Conservation (phyloP, 352 stramenopile species). For the Phytophthora uliginosa region DNA sequence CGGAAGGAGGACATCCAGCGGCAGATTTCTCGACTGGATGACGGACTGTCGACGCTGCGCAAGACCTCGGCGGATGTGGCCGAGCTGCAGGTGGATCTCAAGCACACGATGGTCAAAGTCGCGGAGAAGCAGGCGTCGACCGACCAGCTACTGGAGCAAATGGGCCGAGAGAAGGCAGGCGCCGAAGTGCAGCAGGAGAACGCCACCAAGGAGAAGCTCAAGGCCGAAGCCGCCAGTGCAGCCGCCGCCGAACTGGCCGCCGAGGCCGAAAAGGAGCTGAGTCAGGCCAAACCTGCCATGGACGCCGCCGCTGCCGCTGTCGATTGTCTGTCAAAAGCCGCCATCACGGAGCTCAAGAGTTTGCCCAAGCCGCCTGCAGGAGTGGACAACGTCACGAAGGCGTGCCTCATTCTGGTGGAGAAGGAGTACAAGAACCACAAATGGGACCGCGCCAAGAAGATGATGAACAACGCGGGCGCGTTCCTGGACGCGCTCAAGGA, state of each 20-base stretch:
- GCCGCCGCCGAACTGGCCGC: slow-evolving; percentile 94
- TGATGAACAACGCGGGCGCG: slow-evolving; percentile 98
- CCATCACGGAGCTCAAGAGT: slow-evolving; percentile 98
- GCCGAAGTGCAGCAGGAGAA: slow-evolving; percentile 96
- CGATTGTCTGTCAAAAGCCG: slow-evolving; percentile 97
- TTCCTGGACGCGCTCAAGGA: slow-evolving; percentile 95
- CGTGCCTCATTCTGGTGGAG: slow-evolving; percentile 97
- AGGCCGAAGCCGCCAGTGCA: slow-evolving; percentile 93
- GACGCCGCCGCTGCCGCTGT: slow-evolving; percentile 96
- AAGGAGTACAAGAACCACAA: slow-evolving; percentile 99
- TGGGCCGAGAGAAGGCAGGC: slow-evolving; percentile 93
- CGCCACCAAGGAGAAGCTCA: slow-evolving; percentile 95
- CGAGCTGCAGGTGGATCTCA: slow-evolving; percentile 96
- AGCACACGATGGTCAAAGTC: slow-evolving; percentile 97
- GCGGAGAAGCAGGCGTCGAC: slow-evolving; percentile 97
- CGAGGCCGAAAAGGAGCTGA: slow-evolving; percentile 96
- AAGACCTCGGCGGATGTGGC: slow-evolving; percentile 98
- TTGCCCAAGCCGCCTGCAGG: slow-evolving; percentile 95
- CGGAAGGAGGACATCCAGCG: slow-evolving; percentile 96
- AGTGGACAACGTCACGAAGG: slow-evolving; percentile 97
- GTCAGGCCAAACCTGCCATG: slow-evolving; percentile 97
- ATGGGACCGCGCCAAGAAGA: slow-evolving; percentile 99
- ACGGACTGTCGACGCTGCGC: slow-evolving; percentile 96
- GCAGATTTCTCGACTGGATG: slow-evolving; percentile 97
- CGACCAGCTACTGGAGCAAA: slow-evolving; percentile 96